phyloP scores from a whole-genome alignment of 2,329 filamentous ascomycete genomes.

The Amauroascus niger region DNA sequence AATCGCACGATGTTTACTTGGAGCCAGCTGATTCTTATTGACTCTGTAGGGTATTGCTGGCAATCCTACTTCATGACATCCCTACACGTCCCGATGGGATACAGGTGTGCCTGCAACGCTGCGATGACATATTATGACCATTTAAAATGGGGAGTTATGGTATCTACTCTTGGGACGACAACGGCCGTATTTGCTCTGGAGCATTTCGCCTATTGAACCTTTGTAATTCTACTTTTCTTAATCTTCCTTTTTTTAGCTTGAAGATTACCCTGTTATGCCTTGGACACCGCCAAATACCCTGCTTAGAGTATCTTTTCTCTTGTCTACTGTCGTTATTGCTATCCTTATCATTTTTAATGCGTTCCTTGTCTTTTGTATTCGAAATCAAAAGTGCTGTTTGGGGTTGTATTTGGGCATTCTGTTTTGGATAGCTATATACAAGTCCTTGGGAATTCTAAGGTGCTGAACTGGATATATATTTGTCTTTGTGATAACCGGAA shows the following conservation, averaged over 20 bases:
- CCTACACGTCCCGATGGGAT: neutral
- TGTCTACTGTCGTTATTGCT: too few relatives aligned
- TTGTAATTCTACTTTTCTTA: neutral
- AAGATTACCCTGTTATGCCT: neutral
- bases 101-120: neutral
- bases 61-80: constrained; percentile 4
- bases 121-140: neutral
- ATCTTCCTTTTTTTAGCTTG: neutral
- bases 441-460: too few relatives aligned
- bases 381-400: neutral
- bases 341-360: neutral
- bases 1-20: neutral
- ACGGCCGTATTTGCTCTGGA: neutral
- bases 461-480: too few relatives aligned
- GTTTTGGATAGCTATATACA: neutral
- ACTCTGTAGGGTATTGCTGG: constrained; percentile 4
- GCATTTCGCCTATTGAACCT: neutral
- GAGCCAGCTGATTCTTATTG: neutral
- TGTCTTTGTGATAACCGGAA: too few relatives aligned
- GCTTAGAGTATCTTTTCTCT: too few relatives aligned
- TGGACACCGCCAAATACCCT: constrained; percentile 1
- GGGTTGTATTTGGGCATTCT: neutral
- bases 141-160: constrained; percentile 7
- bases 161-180: neutral
- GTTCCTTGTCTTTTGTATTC: neutral